A percentile compares a stretch with the other conserved stretches of the same genome.
These are phyloP conservation scores for Colletotrichum sp. DNA, from an alignment of 2,329 filamentous ascomycete species.

Conservation along the genomic window DNA sequence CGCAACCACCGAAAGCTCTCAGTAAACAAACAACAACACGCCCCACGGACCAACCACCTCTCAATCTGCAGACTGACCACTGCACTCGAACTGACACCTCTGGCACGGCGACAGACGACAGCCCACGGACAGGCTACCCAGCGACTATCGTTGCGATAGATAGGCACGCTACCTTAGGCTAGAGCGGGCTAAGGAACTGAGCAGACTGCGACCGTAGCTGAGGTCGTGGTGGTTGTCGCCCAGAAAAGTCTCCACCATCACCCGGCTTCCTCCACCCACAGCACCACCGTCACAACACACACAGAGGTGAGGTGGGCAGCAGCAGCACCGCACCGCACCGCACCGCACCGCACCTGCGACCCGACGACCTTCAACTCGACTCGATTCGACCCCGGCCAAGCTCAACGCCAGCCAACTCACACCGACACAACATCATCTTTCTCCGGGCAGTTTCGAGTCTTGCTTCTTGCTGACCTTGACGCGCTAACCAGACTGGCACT, in stretches of 20 bases:
- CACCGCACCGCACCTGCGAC: neutral
- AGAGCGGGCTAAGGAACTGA: neutral
- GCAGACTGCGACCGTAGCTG: neutral
- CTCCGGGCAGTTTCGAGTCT: slow-evolving; percentile 7
- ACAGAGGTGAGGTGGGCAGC: neutral
- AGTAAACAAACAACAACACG: slow-evolving; percentile 13
- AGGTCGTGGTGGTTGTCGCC: neutral
- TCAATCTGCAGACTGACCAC: neutral
- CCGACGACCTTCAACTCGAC: neutral
- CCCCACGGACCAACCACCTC: slow-evolving; percentile 7
- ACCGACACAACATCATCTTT: slow-evolving; percentile 15
- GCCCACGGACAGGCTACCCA: neutral
- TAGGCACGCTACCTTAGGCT: neutral
- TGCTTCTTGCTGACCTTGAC: neutral
- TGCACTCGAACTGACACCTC: neutral
- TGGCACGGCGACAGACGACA: neutral
- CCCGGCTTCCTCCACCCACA: neutral
- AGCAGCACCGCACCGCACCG: neutral
- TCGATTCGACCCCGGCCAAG: slow-evolving; percentile 2
- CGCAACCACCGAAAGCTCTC: neutral
- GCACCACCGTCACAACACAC: neutral
- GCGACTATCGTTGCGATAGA: neutral
- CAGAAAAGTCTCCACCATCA: neutral
- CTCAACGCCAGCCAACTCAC: slow-evolving; percentile 22
- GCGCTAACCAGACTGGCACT: slow-evolving; percentile 17